Evolutionary conservation across 306 rosid genomes (phyloP), one percentile per base, ranked within the genome.

Genomic region (Lotus japonicus): DNA sequence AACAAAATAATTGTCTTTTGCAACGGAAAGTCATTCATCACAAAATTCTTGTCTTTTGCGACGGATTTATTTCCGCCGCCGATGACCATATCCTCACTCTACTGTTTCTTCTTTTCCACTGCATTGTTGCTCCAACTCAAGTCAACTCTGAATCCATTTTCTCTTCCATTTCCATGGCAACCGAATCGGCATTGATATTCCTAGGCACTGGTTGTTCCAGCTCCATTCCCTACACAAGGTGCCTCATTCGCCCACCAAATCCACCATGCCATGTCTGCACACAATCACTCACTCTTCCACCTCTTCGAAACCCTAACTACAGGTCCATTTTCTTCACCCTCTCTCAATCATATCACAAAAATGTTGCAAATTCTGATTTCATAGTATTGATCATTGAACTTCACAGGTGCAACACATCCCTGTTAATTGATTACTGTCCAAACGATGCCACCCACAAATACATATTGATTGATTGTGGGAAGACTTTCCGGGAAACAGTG

Each of bases 401-500:
- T 33, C 7, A 14, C 86, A 88, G 97, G 84, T 86, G 95, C 76
- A 91, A 91, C 61, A 83, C 97, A 36, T 91, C 97, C 58, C 89
- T 88, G 31, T 62, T 88, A 63, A 88, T 91, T 73, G 89, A 91
- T 62, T 86, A 83, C 69, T 84, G 81, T 66, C 75, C 13, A 74
- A 65, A 33, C 33, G 82, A 88, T 60, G 92, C 79, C 23, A 60
- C 75, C 28, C 97, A 76, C 72, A 75, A 45, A 45, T 91, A 91
- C 70, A 50, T 91, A 39, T 63, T 91, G 74, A 88, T 91, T 67
- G 97, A 91, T 48, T 90, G 74, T 44, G 97, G 95, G 62, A 91
- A 91, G 86, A 88, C 97, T 1, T 88, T 91, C 80, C 74, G 95
- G 83, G 97, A 91, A 81, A 78, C 87, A 66, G 95, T 88, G 5